Evolutionary conservation across 2,329 filamentous ascomycete species (phyloP).

Genomic region (Raffaelea ambrosiae): DNA sequence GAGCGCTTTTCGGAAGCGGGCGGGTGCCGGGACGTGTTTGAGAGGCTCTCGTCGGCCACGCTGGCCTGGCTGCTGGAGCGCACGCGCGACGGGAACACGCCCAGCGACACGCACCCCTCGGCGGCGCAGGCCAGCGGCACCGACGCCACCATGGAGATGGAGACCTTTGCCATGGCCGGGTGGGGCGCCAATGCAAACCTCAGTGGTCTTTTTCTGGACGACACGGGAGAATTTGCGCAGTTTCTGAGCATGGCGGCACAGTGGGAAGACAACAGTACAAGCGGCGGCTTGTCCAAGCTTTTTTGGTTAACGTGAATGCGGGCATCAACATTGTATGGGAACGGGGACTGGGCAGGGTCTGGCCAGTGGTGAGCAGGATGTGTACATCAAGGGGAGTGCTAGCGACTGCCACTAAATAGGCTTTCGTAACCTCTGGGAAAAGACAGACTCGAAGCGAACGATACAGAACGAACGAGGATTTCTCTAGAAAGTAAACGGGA

Average conservation of each 20-base stretch:
- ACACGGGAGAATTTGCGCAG: background rate
- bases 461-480: no score
- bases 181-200: background rate
- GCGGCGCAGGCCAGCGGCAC: background rate
- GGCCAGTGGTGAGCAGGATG: no score
- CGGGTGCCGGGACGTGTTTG: conserved; percentile 21
- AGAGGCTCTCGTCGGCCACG: conserved; percentile 19
- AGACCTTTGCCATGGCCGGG: background rate
- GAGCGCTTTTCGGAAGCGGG: conserved; percentile 22
- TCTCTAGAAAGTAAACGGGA: no score
- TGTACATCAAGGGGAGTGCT: no score
- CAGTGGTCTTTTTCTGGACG: background rate
- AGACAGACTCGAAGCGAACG: no score
- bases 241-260: background rate
- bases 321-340: no score
- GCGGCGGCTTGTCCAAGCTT: background rate
- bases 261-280: background rate
- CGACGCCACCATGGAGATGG: background rate
- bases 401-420: no score
- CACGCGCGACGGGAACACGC: background rate
- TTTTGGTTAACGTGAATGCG: background rate
- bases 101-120: background rate
- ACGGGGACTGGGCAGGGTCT: no score
- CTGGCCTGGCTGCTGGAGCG: conserved; percentile 14
- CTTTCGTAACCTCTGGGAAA: no score